Evolutionary conservation across 345 rosid species (phyloP), one percentile per base, ranked within the genome.

Genomic region (Eucalyptus melliodora): DNA sequence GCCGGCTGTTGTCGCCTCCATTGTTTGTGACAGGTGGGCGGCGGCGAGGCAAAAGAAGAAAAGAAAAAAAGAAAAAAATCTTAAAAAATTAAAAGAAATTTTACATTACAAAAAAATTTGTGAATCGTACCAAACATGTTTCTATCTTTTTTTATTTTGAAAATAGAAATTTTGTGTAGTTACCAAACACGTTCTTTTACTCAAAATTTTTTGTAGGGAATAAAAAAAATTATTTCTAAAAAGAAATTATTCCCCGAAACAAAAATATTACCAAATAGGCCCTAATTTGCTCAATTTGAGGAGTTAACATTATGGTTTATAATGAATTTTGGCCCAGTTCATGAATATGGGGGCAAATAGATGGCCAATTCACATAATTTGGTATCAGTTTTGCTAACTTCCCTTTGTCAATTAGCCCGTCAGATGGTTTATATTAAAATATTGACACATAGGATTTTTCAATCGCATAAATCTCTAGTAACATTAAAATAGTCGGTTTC

Each of bases 1-100:
- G 1, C 23, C 4, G 2, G 56, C 9, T 51, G 1, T 7, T 0
- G 9, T 8, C 4, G 0, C 23, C 9, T 0, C 55, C 50, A 4
- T 11, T 47, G 50, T 47, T 47, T 47, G 3, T 2, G 9, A 51
- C 3, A 51, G 23, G 56, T 1, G 2, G 2, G 56, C 9, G 56
- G 9, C 0, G 9, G 9, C 9, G 1, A 51, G 23, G 4, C 0
- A 7, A 2, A 17, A 53, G 9, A 53, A 53, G 56, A 53, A 53
- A 51, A 51, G 9, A 51, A 51, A 17, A 51, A 16, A 6, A 3
- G 1, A 4, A 51, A 51, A 51, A 7, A 7, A 17, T 51, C 2
- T 51, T 17, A 7, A 51, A 51, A 51, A 51, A 51, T 16, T 51
- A 6, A 51, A 1, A 51, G 21, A 51, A 16, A 51, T 51, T 17